phyloP scores from a whole-genome alignment of 2,329 filamentous ascomycete species.

The Reticulascus tulasneorum region DNA sequence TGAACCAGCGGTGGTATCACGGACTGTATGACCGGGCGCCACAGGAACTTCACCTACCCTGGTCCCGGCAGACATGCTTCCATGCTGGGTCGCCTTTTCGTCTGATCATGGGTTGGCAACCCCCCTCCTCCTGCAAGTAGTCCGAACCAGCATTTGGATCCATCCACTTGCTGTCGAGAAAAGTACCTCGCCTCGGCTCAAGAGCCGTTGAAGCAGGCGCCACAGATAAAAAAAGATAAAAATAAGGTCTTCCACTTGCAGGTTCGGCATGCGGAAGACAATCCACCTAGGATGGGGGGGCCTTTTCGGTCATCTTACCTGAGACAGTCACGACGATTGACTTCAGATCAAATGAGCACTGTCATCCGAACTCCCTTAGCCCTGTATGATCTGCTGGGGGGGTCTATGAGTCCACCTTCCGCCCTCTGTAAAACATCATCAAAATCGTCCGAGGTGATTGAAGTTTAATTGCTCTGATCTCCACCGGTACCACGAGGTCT shows the following conservation, averaged over 20 bases:
- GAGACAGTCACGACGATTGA: too few species aligned
- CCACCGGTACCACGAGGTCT: background rate
- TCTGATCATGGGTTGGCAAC: conserved; percentile 9
- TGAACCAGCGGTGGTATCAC: conserved; percentile 4
- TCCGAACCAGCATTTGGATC: too few species aligned
- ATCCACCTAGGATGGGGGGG: too few species aligned
- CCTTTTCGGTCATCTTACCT: too few species aligned
- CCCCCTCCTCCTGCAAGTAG: too few species aligned
- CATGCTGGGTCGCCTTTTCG: conserved; percentile 2
- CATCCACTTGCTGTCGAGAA: background rate
- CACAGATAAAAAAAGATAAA: too few species aligned
- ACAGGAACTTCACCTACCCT: conserved; percentile 5
- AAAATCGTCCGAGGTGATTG: conserved; percentile 5
- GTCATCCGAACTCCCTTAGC: conserved; percentile 2
- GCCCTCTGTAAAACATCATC: background rate
- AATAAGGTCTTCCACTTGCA: too few species aligned
- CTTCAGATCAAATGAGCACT: too few species aligned
- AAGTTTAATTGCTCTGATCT: background rate
- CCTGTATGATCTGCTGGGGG: conserved; percentile 9
- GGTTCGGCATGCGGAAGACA: too few species aligned
- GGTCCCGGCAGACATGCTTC: conserved; percentile 5
- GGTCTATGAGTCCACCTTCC: background rate
- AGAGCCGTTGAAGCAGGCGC: background rate
- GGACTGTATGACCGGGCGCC: conserved; percentile 5
- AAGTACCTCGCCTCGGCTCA: background rate